Evolutionary conservation across 2,329 filamentous ascomycete species (phyloP), one percentile per base, ranked within the genome.

Genomic region (Diatrype stigma): DNA sequence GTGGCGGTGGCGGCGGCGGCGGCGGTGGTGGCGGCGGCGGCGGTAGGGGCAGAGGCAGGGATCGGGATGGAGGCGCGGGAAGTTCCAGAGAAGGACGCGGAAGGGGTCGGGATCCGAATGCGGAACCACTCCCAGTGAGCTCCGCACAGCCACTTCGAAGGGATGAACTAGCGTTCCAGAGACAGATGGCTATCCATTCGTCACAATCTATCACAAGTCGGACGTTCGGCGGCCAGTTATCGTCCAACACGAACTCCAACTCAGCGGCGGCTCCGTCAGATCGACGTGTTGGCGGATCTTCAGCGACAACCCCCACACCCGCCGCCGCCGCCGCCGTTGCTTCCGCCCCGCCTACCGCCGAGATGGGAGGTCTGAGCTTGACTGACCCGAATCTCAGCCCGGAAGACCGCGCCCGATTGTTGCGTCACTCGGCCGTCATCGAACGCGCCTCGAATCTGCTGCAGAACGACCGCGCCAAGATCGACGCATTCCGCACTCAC

Each of bases 161-260:
- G 64, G 94, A 95, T 56, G 90, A 97, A 69, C 73, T 96, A 48
- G 93, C 94, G 2, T 96, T 90, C 67, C 93, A 97, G 64, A 80
- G 94, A 47, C 90, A 96, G 63, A 85, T 96, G 77, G 92, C 91
- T 38, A 90, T 97, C 46, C 91, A 96, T 60, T 92, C 86, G 46
- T 86, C 90, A 1, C 90, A 95, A 63, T 90, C 90, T 0, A 80
- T 90, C 0, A 84, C 89, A 0, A 86, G 82, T 42, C 82, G 91
- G 42, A 90, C 84, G 2, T 96, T 96, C 72, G 91, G 92, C 42
- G 90, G 91, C 6, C 86, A 90, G 61, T 79, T 96, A 47, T 89
- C 87, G n/a, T 67, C 78, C 19, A 64, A 70, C 48, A 68, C 42
- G 63, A 72, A 70, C 47, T 68, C 78, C 40, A 63, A 72, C 28